phyloP scores from a whole-genome alignment of 139 green algal species.

The Zygnema cylindricum region DNA sequence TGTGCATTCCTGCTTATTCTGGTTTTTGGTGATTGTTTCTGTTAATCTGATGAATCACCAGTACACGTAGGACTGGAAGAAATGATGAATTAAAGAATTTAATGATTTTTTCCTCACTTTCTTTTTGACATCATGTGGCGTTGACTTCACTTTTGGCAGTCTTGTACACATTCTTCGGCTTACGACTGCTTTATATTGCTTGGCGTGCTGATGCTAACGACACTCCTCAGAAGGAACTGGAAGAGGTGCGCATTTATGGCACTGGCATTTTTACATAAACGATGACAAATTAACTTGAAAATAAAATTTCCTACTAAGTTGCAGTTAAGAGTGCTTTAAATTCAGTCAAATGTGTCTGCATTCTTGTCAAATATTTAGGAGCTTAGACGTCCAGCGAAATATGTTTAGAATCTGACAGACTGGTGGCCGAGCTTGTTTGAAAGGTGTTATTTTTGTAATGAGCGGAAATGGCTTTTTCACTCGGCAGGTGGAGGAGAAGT shows the following conservation, averaged over 20 bases:
- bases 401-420: too few relatives aligned
- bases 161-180: slow-evolving; percentile 72
- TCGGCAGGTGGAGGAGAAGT: slow-evolving; percentile 63
- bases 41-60: neutral
- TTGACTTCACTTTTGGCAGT: slow-evolving; percentile 30
- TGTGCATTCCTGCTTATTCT: too few relatives aligned
- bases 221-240: slow-evolving; percentile 61
- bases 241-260: slow-evolving; percentile 61
- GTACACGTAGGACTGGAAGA: too few relatives aligned
- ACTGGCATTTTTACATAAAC: neutral
- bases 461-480: too few relatives aligned
- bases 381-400: too few relatives aligned
- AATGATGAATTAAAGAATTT: too few relatives aligned
- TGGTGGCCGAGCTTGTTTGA: too few relatives aligned
- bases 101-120: too few relatives aligned
- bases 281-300: neutral
- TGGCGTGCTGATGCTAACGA: slow-evolving; percentile 54
- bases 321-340: neutral
- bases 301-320: neutral
- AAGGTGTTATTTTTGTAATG: too few relatives aligned
- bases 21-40: too few relatives aligned
- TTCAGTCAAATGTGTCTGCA: neutral
- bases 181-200: slow-evolving; percentile 72
- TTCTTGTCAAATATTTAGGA: too few relatives aligned
- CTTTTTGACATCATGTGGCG: too few relatives aligned